Evolutionary conservation across 202 grass and related monocot species (phyloP), one percentile per base, ranked within the genome.

Genomic region (Schoenoplectus triqueter): DNA sequence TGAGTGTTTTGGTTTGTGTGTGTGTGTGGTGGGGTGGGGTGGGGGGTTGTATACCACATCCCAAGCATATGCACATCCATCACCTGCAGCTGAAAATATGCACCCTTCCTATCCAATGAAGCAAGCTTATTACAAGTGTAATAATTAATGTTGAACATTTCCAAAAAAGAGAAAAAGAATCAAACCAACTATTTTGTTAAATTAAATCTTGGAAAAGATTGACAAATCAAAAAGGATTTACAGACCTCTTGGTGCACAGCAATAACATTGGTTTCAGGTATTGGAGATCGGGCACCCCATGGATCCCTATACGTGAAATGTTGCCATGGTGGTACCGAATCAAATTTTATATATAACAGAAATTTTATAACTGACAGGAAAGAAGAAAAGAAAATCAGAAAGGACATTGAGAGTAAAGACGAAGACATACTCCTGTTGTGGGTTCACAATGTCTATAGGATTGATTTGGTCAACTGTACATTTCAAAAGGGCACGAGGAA

Each of bases 11-110:
- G 3, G 3, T 51, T 51, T 51, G 3, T 51, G 6, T 51, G 6
- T 51, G 6, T 51, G 6, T 51, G 6, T 51, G 5, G 50, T 4
- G 50, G 50, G 49, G 57, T 0, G 56, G 10, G 2, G 57, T 13
- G 39, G 66, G 50, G 72, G 61, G 82, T 85, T 90, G 90, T 88
- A 80, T 95, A 98, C 95, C 91, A 92, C 88, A 91, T 98, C 95
- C 95, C 95, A 98, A 82, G 87, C 90, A 86, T 95, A 98, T 86
- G 91, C 90, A 88, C 91, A 90, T 83, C 88, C 90, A 94, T 98
- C 95, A 66, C 91, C 95, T 0, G 95, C 89, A 64, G 93, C 95
- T 73, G 91, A 88, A 44, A 87, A 94, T 90, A 98, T 80, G 67
- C 89, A 98, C 78, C 91, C 90, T 88, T 98, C 91, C 95, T 98